A percentile compares a stretch with the other conserved stretches of the same genome.
These are phyloP conservation scores for Tulasnella sp. DNA, from an alignment of 768 basidiomycete species.

Conservation along the genomic window DNA sequence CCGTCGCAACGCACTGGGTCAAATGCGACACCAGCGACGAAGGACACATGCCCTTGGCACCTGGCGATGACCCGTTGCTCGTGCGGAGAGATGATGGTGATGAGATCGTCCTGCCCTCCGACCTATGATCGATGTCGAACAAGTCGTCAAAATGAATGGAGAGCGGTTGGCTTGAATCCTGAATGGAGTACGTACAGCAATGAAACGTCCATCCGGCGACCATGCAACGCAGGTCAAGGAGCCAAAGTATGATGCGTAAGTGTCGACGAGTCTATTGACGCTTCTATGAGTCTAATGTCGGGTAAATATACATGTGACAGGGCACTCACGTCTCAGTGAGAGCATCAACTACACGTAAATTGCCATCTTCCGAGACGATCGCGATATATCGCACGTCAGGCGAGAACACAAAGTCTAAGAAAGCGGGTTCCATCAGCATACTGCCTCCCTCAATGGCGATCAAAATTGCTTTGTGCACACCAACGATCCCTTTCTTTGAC, in stretches of 20 bases:
- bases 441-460: no score
- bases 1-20: conserved; percentile 83
- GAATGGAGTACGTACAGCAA: conserved; percentile 58
- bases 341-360: conserved; percentile 80
- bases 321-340: conserved; percentile 72
- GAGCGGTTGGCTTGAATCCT: background rate
- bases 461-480: conserved; percentile 32
- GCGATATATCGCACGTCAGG: conserved; percentile 88
- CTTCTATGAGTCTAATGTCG: background rate
- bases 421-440: no score
- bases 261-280: conserved; percentile 66
- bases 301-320: conserved; percentile 13
- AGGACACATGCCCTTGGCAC: conserved; percentile 95
- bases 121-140: conserved; percentile 38
- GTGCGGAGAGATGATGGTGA: conserved; percentile 90
- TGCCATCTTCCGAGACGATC: conserved; percentile 86
- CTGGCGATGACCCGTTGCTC: conserved; percentile 90
- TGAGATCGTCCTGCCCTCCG: conserved; percentile 92
- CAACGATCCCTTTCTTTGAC: conserved; percentile 57
- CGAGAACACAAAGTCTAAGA: conserved; percentile 78
- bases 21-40: conserved; percentile 81
- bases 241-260: conserved; percentile 92
- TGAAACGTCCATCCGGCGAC: conserved; percentile 92
- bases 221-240: conserved; percentile 81
- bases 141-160: background rate